Conservation (phyloP, 116 monocot species). For the Trichopus zeylanicus region DNA sequence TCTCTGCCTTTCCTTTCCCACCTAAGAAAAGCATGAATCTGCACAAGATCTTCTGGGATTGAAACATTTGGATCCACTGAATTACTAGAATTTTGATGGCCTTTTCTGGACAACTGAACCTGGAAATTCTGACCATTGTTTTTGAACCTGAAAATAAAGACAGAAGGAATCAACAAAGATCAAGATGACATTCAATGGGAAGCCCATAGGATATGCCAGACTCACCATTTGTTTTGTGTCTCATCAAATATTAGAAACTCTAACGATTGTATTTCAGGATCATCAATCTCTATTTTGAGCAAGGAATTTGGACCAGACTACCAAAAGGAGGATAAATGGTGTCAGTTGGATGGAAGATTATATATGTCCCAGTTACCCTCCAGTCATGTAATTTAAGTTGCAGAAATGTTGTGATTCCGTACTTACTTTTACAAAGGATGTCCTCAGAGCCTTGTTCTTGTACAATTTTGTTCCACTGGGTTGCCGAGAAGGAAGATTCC, state of each 20-base stretch:
- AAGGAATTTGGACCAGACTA: slow-evolving; percentile 61
- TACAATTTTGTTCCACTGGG: slow-evolving; percentile 75
- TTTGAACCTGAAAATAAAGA: slow-evolving; percentile 66
- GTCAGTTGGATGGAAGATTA: neutral
- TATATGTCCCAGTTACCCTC: neutral
- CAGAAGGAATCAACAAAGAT: neutral
- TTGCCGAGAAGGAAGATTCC: slow-evolving; percentile 57
- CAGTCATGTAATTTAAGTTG: neutral
- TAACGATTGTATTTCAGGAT: slow-evolving; percentile 67
- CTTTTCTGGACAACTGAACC: slow-evolving; percentile 25
- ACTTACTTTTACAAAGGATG: slow-evolving; percentile 70
- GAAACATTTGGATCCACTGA: slow-evolving; percentile 17
- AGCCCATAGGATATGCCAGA: neutral
- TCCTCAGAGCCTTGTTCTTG: slow-evolving; percentile 74
- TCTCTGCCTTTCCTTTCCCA: slow-evolving; percentile 93
- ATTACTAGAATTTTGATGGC: slow-evolving; percentile 3
- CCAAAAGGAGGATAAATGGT: neutral
- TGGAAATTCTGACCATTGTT: slow-evolving; percentile 83
- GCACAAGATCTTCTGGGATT: slow-evolving; percentile 88
- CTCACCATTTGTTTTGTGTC: slow-evolving; percentile 76
- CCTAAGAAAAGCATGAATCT: slow-evolving; percentile 84
- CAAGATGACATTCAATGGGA: neutral
- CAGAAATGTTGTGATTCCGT: neutral
- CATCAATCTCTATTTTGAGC: slow-evolving; percentile 76
- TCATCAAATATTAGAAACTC: slow-evolving; percentile 90